Percentiles rank a stretch among this genome's conserved stretches.
These are phyloP conservation scores for Coelastrella sp. DNA, from an alignment of 139 green algal species.

Conservation along the genomic window DNA sequence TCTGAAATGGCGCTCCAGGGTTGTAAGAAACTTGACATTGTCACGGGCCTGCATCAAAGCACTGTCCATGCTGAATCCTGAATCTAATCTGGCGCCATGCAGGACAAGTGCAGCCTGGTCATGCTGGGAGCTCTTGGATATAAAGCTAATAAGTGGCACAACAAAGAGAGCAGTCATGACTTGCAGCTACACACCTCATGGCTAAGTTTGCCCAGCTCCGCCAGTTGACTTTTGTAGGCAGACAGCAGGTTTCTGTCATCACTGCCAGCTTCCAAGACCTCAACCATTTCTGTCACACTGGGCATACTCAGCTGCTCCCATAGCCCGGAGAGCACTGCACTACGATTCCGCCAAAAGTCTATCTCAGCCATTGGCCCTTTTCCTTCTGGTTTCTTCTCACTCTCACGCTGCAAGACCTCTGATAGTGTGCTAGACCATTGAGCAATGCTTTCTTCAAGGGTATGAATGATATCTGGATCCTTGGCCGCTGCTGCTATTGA, in stretches of 20 bases:
- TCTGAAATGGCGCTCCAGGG: conserved; percentile 93
- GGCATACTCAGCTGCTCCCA: conserved; percentile 90
- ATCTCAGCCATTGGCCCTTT: conserved; percentile 88
- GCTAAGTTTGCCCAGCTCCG: conserved; percentile 80
- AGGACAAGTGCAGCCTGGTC: no score
- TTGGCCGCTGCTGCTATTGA: conserved; percentile 52
- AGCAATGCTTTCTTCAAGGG: conserved; percentile 69
- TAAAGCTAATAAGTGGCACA: no score
- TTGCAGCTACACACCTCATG: conserved; percentile 68
- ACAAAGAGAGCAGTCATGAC: no score
- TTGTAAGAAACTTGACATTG: conserved; percentile 95
- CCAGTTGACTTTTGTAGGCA: conserved; percentile 73
- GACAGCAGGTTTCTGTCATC: conserved; percentile 81
- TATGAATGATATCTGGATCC: conserved; percentile 65
- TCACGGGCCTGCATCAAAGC: conserved; percentile 68
- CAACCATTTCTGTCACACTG: conserved; percentile 65
- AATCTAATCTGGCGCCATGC: no score
- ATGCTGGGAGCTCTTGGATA: no score
- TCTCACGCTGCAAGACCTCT: conserved; percentile 66
- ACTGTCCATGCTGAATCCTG: no score
- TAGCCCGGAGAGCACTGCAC: conserved; percentile 76
- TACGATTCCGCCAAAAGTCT: conserved; percentile 87
- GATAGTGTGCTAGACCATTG: conserved; percentile 70
- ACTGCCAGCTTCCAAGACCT: conserved; percentile 68
- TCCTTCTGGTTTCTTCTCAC: conserved; percentile 67